A percentile compares a stretch with the other conserved stretches of the same genome.
Conservation (phyloP, 306 rosid species). For the Castanopsis chinensis region DNA sequence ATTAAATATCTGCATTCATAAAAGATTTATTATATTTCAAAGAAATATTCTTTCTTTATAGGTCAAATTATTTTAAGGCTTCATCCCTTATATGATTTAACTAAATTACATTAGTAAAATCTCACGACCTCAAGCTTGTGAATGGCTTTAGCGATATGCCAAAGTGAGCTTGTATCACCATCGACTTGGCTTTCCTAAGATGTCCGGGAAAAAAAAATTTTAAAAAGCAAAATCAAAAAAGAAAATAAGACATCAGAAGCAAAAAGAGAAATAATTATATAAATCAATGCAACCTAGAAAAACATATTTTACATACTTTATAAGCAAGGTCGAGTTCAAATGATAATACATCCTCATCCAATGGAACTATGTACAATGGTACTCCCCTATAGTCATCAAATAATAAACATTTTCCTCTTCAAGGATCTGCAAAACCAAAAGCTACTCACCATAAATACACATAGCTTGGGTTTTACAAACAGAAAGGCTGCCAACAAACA, state of each 20-base stretch:
- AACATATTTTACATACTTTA: conserved; percentile 51
- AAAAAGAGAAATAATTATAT: not conserved
- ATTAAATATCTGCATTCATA: not conserved
- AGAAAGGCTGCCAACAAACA: not conserved
- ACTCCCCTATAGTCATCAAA: conserved; percentile 79
- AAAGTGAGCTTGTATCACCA: conserved; percentile 91
- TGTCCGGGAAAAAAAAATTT: conserved; percentile 14
- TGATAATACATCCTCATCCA: conserved; percentile 93
- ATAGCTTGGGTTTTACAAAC: not conserved
- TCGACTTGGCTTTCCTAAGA: conserved; percentile 81
- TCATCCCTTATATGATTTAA: conserved; percentile 12
- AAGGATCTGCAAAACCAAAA: conserved; percentile 62
- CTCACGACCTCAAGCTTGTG: conserved; percentile 91
- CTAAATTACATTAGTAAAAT: conserved; percentile 16
- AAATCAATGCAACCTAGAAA: not conserved
- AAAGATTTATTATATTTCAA: not conserved
- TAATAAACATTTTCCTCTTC: conserved; percentile 89
- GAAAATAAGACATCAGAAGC: conserved; percentile 3
- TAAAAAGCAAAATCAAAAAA: conserved; percentile 2
- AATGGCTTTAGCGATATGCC: conserved; percentile 96
- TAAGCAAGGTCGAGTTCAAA: conserved; percentile 80
- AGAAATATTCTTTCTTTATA: not conserved
- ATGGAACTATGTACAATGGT: conserved; percentile 67
- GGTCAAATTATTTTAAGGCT: conserved; percentile 16
- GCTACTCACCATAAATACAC: not conserved